These are phyloP conservation scores for Fomitopsis betulina DNA, from an alignment of 1,284 basidiomycete genomes.

Conservation along the genomic window DNA sequence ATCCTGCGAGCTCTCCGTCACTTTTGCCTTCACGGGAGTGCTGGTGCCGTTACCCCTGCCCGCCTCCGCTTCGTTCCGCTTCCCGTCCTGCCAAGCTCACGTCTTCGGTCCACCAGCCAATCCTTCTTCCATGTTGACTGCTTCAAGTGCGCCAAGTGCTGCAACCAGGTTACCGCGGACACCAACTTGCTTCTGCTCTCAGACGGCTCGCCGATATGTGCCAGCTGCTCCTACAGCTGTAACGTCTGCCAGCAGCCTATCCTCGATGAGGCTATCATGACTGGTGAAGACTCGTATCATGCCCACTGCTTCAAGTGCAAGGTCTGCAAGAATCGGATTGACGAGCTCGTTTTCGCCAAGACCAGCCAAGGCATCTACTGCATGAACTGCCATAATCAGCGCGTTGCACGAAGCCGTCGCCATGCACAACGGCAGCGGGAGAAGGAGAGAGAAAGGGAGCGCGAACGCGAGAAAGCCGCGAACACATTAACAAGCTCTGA, in stretches of 20 bases:
- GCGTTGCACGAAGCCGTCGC: slow-evolving; percentile 86
- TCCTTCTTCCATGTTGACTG: slow-evolving; percentile 82
- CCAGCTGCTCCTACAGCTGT: slow-evolving; percentile 95
- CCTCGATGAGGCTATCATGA: slow-evolving; percentile 97
- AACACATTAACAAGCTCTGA: slow-evolving; percentile 9
- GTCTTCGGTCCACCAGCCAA: slow-evolving; percentile 42
- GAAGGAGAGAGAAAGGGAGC: slow-evolving; percentile 52
- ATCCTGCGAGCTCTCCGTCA: neutral
- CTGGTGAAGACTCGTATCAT: slow-evolving; percentile 97
- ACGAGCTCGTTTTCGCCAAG: slow-evolving; percentile 98
- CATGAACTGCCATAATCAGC: slow-evolving; percentile 94
- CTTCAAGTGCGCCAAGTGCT: slow-evolving; percentile 83
- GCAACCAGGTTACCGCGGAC: slow-evolving; percentile 81
- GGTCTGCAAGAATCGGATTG: slow-evolving; percentile 90
- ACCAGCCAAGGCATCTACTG: slow-evolving; percentile 98
- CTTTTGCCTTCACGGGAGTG: neutral
- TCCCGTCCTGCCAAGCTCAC: slow-evolving; percentile 1
- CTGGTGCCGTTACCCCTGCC: neutral
- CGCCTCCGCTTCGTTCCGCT: slow-evolving; percentile 14
- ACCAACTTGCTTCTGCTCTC: slow-evolving; percentile 94
- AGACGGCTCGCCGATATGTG: slow-evolving; percentile 95
- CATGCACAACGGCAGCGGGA: slow-evolving; percentile 83
- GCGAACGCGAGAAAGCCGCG: slow-evolving; percentile 30
- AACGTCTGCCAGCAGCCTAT: slow-evolving; percentile 90
- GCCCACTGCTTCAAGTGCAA: slow-evolving; percentile 98